Conservation (phyloP, 495 filamentous ascomycete species). For the Penicillium riverlandense region DNA sequence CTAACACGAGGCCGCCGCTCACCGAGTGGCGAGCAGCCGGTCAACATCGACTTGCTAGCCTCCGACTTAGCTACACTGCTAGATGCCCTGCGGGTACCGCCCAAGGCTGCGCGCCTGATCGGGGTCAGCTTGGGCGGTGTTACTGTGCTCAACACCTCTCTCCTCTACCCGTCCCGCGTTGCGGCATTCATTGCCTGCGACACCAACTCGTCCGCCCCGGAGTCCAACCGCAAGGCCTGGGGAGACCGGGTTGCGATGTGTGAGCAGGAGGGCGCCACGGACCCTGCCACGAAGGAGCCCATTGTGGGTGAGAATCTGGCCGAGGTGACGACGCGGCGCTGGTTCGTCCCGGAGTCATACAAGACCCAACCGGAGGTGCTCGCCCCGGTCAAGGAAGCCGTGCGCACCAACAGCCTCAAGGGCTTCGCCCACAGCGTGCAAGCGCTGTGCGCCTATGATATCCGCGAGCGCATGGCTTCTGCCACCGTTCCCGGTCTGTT, state of each 20-base stretch:
- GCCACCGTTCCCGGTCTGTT: constrained; percentile 56
- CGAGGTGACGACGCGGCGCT: constrained; percentile 59
- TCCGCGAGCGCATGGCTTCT: constrained; percentile 53
- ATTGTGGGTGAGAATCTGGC: constrained; percentile 55
- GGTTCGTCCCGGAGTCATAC: constrained; percentile 63
- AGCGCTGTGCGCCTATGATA: constrained; percentile 70
- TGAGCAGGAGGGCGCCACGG: constrained; percentile 44
- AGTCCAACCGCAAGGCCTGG: constrained; percentile 69
- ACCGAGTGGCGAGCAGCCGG: constrained; percentile 34
- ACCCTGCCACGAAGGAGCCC: constrained; percentile 37
- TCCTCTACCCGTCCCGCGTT: constrained; percentile 54
- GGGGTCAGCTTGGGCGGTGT: constrained; percentile 75
- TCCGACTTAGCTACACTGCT: constrained; percentile 56
- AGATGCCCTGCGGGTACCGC: constrained; percentile 48
- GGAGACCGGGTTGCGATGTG: constrained; percentile 65
- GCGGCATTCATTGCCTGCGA: constrained; percentile 65
- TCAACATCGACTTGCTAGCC: constrained; percentile 58
- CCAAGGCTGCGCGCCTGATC: constrained; percentile 51
- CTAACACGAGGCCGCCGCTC: constrained; percentile 55
- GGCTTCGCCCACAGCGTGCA: constrained; percentile 64
- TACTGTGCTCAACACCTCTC: constrained; percentile 61
- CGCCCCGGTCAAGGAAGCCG: constrained; percentile 49
- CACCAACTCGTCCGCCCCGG: constrained; percentile 60
- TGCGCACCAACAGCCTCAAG: constrained; percentile 54
- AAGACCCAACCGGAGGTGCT: constrained; percentile 44